Conservation (phyloP, 2,329 filamentous ascomycete species). For the Alternaria solani region DNA sequence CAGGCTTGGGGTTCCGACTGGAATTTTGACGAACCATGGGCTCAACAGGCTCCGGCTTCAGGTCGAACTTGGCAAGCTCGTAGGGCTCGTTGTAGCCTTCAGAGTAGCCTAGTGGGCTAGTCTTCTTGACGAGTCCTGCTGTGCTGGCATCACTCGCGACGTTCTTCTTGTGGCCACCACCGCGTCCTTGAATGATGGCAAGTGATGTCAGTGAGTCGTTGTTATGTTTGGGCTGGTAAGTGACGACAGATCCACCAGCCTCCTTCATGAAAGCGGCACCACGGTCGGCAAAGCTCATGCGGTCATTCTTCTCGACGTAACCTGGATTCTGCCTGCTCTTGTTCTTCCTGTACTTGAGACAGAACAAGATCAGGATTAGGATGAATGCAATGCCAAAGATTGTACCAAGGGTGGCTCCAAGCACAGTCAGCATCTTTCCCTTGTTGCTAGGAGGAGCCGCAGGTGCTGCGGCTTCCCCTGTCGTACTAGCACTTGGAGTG, state of each 20-base stretch:
- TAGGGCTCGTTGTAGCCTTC: slow-evolving; percentile 50
- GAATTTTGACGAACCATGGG: slow-evolving; percentile 50
- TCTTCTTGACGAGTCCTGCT: slow-evolving; percentile 67
- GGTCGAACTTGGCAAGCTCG: slow-evolving; percentile 57
- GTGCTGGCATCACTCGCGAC: slow-evolving; percentile 68
- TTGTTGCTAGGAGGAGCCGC: slow-evolving; percentile 48
- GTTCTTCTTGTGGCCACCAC: slow-evolving; percentile 59
- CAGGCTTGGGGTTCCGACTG: slow-evolving; percentile 34
- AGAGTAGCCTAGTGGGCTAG: slow-evolving; percentile 50
- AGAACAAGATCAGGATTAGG: slow-evolving; percentile 74
- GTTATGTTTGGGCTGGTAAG: slow-evolving; percentile 40
- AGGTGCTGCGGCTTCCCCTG: slow-evolving; percentile 45
- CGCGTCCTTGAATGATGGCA: slow-evolving; percentile 64
- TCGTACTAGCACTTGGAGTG: slow-evolving; percentile 39
- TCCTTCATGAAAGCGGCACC: slow-evolving; percentile 63
- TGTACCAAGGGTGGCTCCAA: slow-evolving; percentile 84
- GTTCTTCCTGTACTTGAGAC: slow-evolving; percentile 69
- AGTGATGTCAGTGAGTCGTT: slow-evolving; percentile 54
- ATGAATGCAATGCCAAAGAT: slow-evolving; percentile 76
- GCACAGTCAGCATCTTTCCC: slow-evolving; percentile 66
- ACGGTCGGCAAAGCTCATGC: slow-evolving; percentile 60
- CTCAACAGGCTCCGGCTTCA: slow-evolving; percentile 46
- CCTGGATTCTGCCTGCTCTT: slow-evolving; percentile 65
- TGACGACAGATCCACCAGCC: slow-evolving; percentile 54
- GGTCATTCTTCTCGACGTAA: slow-evolving; percentile 51